Evolutionary conservation across 2,329 filamentous ascomycete genomes (phyloP).

Genomic region (Trichophaea hybrida): DNA sequence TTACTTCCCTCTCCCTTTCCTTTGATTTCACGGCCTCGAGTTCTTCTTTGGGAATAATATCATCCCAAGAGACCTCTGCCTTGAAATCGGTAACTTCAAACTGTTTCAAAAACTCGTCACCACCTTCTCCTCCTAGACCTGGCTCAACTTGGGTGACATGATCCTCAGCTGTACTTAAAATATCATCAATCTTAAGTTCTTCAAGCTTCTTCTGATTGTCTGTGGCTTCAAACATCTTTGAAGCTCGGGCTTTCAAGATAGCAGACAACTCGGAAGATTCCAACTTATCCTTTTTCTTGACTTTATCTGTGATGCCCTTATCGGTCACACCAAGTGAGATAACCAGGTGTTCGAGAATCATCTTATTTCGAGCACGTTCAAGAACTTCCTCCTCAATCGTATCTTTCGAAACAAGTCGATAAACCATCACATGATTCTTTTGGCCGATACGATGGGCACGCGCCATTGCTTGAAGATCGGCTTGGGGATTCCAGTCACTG

Average conservation of each 20-base stretch:
- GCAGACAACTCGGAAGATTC: slow-evolving; percentile 80
- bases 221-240: slow-evolving; percentile 97
- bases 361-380: slow-evolving; percentile 90
- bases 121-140: slow-evolving; percentile 86
- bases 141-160: slow-evolving; percentile 93
- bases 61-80: slow-evolving; percentile 92
- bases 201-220: slow-evolving; percentile 94
- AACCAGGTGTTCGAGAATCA: slow-evolving; percentile 91
- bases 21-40: slow-evolving; percentile 79
- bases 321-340: slow-evolving; percentile 96
- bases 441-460: slow-evolving; percentile 95
- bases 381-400: slow-evolving; percentile 97
- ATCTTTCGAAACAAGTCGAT: slow-evolving; percentile 91
- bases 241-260: slow-evolving; percentile 82
- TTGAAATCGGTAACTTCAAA: slow-evolving; percentile 96
- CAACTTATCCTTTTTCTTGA: slow-evolving; percentile 42
- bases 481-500: slow-evolving; percentile 97
- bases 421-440: slow-evolving; percentile 89
- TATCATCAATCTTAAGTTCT: slow-evolving; percentile 92
- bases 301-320: slow-evolving; percentile 71
- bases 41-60: slow-evolving; percentile 91
- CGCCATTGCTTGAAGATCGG: slow-evolving; percentile 95
- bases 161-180: slow-evolving; percentile 90
- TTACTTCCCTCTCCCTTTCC: slow-evolving; percentile 55
- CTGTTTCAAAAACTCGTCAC: slow-evolving; percentile 82